phyloP scores from a whole-genome alignment of 495 filamentous ascomycete species.

The Daldinia decipiens region DNA sequence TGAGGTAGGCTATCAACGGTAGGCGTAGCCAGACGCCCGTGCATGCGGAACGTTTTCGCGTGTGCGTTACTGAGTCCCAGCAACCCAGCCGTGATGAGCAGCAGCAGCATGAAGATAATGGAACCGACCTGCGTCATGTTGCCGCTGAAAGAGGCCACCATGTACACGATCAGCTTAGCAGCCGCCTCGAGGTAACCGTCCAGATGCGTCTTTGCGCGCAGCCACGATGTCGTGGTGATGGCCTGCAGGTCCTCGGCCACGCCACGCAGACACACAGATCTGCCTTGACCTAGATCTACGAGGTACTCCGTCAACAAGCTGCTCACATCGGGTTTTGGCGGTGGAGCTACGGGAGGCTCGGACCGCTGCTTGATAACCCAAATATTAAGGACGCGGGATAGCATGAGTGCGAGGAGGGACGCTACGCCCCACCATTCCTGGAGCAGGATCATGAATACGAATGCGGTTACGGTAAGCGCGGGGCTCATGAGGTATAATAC shows the following conservation, averaged over 20 bases:
- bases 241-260: constrained; percentile 65
- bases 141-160: constrained; percentile 60
- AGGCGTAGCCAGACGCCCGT: constrained; percentile 52
- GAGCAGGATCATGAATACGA: constrained; percentile 55
- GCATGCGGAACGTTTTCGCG: constrained; percentile 54
- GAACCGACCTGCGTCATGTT: constrained; percentile 62
- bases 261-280: constrained; percentile 61
- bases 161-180: constrained; percentile 66
- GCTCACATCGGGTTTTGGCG: constrained; percentile 27
- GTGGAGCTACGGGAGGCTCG: constrained; percentile 32
- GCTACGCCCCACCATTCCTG: constrained; percentile 65
- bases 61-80: constrained; percentile 63
- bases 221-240: constrained; percentile 66
- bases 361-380: constrained; percentile 62
- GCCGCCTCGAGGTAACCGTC: constrained; percentile 60
- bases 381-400: constrained; percentile 65
- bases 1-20: constrained; percentile 38
- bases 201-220: constrained; percentile 59
- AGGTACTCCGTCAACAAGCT: constrained; percentile 47
- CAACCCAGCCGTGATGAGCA: constrained; percentile 60
- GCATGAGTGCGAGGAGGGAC: constrained; percentile 57
- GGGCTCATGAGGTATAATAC: constrained; percentile 58
- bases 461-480: constrained; percentile 53
- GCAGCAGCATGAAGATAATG: constrained; percentile 59
- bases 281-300: constrained; percentile 48